Evolutionary conservation across 1,284 basidiomycete genomes (phyloP).

Genomic region (Ganoderma leucocontextum): DNA sequence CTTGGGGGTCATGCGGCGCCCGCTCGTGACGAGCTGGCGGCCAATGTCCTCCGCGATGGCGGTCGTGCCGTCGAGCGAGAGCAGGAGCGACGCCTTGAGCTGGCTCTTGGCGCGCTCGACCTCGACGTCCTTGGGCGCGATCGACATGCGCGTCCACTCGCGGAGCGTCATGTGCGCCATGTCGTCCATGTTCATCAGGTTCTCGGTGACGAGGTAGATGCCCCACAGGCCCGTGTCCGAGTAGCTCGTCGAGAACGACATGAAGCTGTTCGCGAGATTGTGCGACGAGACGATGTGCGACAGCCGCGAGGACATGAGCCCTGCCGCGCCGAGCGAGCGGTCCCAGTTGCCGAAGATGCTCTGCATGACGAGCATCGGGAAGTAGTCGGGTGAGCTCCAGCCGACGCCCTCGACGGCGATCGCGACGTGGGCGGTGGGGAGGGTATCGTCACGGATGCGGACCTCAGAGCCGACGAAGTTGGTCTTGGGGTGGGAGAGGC

Average conservation of each 20-base stretch:
- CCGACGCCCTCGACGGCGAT: slow-evolving; percentile 98
- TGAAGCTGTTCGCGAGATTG: slow-evolving; percentile 99
- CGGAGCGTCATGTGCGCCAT: slow-evolving; percentile 92
- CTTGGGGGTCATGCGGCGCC: slow-evolving; percentile 88
- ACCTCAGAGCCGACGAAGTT: slow-evolving; percentile 96
- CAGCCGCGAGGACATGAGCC: slow-evolving; percentile 91
- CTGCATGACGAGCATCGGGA: slow-evolving; percentile 99
- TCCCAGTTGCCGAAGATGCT: slow-evolving; percentile 99
- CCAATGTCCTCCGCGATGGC: slow-evolving; percentile 99
- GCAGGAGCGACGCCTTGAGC: slow-evolving; percentile 93
- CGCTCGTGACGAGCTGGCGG: slow-evolving; percentile 94
- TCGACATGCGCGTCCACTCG: slow-evolving; percentile 98
- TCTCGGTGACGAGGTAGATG: slow-evolving; percentile 97
- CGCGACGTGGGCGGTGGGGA: slow-evolving; percentile 91
- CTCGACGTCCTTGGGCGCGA: slow-evolving; percentile 85
- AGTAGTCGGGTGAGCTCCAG: slow-evolving; percentile 99
- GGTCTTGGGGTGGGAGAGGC: slow-evolving; percentile 78
- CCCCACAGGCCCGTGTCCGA: slow-evolving; percentile 99
- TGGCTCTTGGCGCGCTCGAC: slow-evolving; percentile 98
- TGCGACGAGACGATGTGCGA: slow-evolving; percentile 92
- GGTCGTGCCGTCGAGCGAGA: slow-evolving; percentile 94
- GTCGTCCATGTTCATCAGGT: slow-evolving; percentile 93
- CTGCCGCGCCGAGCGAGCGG: slow-evolving; percentile 91
- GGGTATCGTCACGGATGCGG: slow-evolving; percentile 92
- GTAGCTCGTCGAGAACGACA: slow-evolving; percentile 99